Base-by-base conservation (phyloP, 345 rosid genomes). In the Stellera chamaejasme region DNA sequence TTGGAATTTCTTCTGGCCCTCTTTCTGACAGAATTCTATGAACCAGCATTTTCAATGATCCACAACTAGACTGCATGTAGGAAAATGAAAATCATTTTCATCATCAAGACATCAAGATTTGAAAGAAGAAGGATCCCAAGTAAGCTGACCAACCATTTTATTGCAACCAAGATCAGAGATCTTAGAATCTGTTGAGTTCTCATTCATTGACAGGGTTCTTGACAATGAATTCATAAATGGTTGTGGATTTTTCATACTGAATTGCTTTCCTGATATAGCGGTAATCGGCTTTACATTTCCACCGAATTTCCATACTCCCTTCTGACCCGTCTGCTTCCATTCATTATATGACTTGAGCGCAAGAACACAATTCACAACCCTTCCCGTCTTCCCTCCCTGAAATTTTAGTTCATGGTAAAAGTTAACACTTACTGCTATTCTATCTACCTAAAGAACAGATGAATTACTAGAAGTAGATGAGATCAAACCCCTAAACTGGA, bases 361-460 rank as follows among this genome's bases (percentile, higher is more conserved):
- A 64, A 88, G 55, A 66, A 85, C 88, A 66, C 79, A 72, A 45
- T 77, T 85, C 70, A 88, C 94, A 62, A 88, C 73, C 70, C 94
- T 84, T 45, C 79, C 74, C 56, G 96, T 76, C 59, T 82, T 88
- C 43, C 96, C 96, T 69, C 90, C 93, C 96, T 88, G 69, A 59
- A 62, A 69, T 9, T 53, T 26, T 10, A 5, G 32, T 11, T 36
- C 48, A 43, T 54, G 15, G 13, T 36, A 12, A 47, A 10, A 59
- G 50, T 45, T 13, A 60, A 57, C 4, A 63, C 50, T 52, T 28
- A 32, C 58, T 32, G 39, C 39, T 32, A 1, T 32, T 32, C 7
- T 4, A 5, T 32, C 39, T 32, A 32, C 39, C 39, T 8, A 32
- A 32, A 32, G 39, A 66, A 26, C 13, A 25, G 13, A 13, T 5